phyloP scores from a whole-genome alignment of 352 stramenopile genomes.

The Phytopythium delawarense region DNA sequence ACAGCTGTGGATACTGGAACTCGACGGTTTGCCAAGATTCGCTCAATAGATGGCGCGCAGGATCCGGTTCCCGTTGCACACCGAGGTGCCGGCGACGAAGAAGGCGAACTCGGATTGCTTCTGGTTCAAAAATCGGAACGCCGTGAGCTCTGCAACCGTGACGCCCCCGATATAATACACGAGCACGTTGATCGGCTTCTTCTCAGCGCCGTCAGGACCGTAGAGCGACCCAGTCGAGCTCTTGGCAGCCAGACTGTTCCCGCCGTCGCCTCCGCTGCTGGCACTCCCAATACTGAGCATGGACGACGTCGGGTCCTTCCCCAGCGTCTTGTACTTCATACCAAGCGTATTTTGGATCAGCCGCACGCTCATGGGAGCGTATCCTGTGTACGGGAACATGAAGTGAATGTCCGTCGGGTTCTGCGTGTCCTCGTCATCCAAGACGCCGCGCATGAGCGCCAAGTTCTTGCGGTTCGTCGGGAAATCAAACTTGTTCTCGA shows the following conservation, averaged over 20 bases:
- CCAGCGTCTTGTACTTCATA: conserved; percentile 57
- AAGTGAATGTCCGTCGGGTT: conserved; percentile 69
- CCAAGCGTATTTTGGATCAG: conserved; percentile 71
- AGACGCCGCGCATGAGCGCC: conserved; percentile 27
- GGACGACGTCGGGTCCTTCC: conserved; percentile 28
- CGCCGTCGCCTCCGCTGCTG: conserved; percentile 5
- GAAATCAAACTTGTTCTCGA: conserved; percentile 65
- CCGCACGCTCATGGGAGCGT: conserved; percentile 79
- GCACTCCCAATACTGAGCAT: conserved; percentile 17
- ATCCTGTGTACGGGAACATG: conserved; percentile 85
- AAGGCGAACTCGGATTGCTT: conserved; percentile 60
- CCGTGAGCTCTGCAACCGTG: conserved; percentile 78
- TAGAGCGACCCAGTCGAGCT: conserved; percentile 16
- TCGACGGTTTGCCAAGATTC: background rate
- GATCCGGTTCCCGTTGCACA: conserved; percentile 69
- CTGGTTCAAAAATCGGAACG: conserved; percentile 70
- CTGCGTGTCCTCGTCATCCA: conserved; percentile 52
- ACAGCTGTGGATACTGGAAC: too few species aligned
- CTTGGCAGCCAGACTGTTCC: conserved; percentile 10
- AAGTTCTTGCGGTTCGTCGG: conserved; percentile 40
- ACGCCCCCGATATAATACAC: conserved; percentile 85
- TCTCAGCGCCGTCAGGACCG: conserved; percentile 11
- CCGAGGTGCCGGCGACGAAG: conserved; percentile 62
- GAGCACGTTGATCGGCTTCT: conserved; percentile 36
- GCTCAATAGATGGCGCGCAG: conserved; percentile 50